Base-by-base conservation (phyloP, 192 early-diverging fungal genomes). In the Radiomyces spectabilis region DNA sequence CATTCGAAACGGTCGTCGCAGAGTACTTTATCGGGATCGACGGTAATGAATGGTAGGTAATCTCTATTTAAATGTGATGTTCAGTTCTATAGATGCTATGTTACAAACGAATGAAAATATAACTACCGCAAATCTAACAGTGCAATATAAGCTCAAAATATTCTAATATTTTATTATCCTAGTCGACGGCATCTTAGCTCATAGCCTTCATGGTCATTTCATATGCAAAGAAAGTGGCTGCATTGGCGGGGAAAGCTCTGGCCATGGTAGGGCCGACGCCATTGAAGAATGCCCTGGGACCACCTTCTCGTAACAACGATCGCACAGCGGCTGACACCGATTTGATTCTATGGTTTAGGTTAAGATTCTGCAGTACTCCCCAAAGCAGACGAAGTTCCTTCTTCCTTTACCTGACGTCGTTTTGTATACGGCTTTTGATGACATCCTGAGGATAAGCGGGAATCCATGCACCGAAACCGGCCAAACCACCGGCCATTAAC, bases 401-500 rank as follows among this genome's bases (percentile, higher is more conserved):
- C n/a, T n/a, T n/a, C n/a, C n/a, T n/a, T 55, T 59, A 78, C 51
- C 41, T 55, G 26, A 83, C 66, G 2, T 81, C 77, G 5, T 77
- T 84, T 69, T 88, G 83, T 63, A 87, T 76, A 41, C 83, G 74
- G 29, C 84, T 88, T 69, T 93, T 93, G 56, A 93, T 74, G 31
- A 93, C 91, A 63, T 93, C 91, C 40, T 92, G 91, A 6, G 89
- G 91, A 54, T 77, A 80, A 27, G 71, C 68, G 8, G 78, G 78
- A 1, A 80, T 60, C 96, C 96, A 98, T 74, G 91, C 95, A 63
- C 85, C 87, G 55, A 96, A 89, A 47, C 94, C 94, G 41, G 95
- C 91, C 48, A 92, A 76, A 65, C 95, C 96, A 59, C 96, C 96
- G 10, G 96, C 88, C 51, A 92, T 81, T 21, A 98, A 72, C 26